phyloP scores from a whole-genome alignment of 2,329 filamentous ascomycete species.

The Arthrobotrys pseudoclavata region DNA sequence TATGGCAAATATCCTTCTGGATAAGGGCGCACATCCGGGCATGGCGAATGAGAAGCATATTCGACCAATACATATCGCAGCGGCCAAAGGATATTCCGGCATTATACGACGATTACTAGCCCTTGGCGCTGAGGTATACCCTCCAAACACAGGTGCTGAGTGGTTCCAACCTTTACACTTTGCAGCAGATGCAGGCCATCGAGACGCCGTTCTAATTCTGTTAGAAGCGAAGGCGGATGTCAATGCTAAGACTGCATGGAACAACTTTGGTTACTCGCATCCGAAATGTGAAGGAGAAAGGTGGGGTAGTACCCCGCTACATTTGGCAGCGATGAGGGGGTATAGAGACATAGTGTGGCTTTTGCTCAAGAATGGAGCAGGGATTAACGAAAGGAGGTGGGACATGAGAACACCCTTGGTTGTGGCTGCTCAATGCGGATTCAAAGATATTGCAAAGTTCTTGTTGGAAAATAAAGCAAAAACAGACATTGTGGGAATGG shows the following conservation, averaged over 20 bases:
- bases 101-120: conserved; percentile 13
- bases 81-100: conserved; percentile 13
- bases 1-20: conserved; percentile 33
- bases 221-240: conserved; percentile 40
- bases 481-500: conserved; percentile 46
- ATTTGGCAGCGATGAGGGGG: conserved; percentile 40
- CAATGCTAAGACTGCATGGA: conserved; percentile 42
- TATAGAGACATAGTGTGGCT: conserved; percentile 27
- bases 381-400: conserved; percentile 48
- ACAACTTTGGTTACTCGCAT: conserved; percentile 51
- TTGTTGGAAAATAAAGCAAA: conserved; percentile 44
- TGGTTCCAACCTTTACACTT: conserved; percentile 52
- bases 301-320: conserved; percentile 47
- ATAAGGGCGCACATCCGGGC: conserved; percentile 32
- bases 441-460: conserved; percentile 30
- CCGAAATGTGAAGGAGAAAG: conserved; percentile 46
- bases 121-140: conserved; percentile 40
- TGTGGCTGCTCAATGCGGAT: conserved; percentile 31
- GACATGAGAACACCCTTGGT: conserved; percentile 48
- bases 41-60: conserved; percentile 33
- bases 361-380: conserved; percentile 27
- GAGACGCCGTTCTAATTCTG: conserved; percentile 14
- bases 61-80: conserved; percentile 46
- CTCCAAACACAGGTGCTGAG: conserved; percentile 34
- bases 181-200: conserved; percentile 24